Base-by-base conservation (phyloP, 805 yeast species). In the Komagataella phaffii region DNA sequence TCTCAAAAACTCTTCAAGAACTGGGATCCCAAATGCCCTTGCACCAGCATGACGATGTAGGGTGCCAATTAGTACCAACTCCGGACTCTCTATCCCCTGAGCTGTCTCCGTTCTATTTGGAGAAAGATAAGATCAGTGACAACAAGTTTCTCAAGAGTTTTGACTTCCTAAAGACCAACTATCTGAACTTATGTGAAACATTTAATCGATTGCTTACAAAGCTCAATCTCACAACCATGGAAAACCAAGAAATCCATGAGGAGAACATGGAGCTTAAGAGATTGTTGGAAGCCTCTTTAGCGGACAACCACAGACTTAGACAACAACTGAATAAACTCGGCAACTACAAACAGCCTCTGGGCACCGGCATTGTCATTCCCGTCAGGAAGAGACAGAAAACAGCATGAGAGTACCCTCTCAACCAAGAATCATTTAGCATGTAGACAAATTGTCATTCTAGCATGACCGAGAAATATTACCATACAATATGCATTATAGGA, bases 181-280 rank as follows among this genome's bases (percentile, higher is more conserved):
- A 61, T 46, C 47, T 61, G 40, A 55, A 53, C 14, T 49, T 61
- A 7, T 61, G 64, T 46, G 45, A 55, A 2, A 53, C 58, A 6
- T 58, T 61, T 45, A 61, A 61, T 47, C 45, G 53, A 8, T 18
- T 59, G n/a, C 50, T 61, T 14, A 55, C 53, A 3, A 53, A 53
- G 45, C 53, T 51, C 48, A 56, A 54, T 36, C 60, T 56, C 24
- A 52, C 57, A 14, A 60, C 60, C 51, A 54, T 56, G 44, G 64
- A 61, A 48, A 60, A 56, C 51, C 52, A 53, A 12, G 55, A 55
- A 23, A 45, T 58, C 44, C 53, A 52, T 19, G 50, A 56, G 8
- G 59, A 62, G 50, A 60, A 64, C 49, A 57, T 54, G 46, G 61
- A 62, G 40, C 51, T 61, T 51, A 62, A 61, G 46, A 54, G 57